phyloP scores from a whole-genome alignment of 179 eudicot species.

The Carnegiea gigantea region DNA sequence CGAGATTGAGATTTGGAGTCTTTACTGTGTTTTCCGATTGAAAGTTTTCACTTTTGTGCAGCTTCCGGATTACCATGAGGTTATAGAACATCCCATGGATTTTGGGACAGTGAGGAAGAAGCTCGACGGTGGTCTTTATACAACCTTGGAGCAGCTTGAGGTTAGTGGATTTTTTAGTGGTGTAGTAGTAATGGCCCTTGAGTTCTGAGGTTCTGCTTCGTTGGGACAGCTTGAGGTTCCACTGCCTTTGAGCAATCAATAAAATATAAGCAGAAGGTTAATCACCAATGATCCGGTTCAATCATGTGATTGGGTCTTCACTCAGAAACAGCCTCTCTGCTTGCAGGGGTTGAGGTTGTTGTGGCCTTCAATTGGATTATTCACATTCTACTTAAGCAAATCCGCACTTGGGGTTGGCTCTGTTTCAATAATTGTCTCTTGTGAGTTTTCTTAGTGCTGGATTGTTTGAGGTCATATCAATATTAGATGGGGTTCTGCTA shows the following conservation, averaged over 20 bases:
- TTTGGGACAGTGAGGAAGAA: conserved; percentile 87
- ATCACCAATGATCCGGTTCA: not conserved
- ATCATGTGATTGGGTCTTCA: not conserved
- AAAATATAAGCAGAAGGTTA: not conserved
- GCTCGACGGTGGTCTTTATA: conserved; percentile 53
- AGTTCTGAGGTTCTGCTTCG: not conserved
- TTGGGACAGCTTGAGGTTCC: not conserved
- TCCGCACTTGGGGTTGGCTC: not conserved
- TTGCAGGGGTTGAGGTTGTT: not conserved
- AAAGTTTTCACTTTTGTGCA: conserved; percentile 29
- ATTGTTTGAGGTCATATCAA: not conserved
- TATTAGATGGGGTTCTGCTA: not conserved
- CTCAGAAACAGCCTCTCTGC: not conserved
- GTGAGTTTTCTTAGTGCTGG: not conserved
- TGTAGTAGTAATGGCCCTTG: not conserved
- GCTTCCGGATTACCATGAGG: conserved; percentile 92
- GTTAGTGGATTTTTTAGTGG: conserved; percentile 38
- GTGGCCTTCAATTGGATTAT: not conserved
- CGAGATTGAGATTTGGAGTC: not conserved
- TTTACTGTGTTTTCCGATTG: not conserved
- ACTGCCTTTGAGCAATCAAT: not conserved
- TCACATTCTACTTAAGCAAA: not conserved
- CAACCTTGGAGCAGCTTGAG: conserved; percentile 76
- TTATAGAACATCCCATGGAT: conserved; percentile 87
- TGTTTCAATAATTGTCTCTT: not conserved